phyloP scores from a whole-genome alignment of 176 grass and related monocot species.

The Musa itinerans region DNA sequence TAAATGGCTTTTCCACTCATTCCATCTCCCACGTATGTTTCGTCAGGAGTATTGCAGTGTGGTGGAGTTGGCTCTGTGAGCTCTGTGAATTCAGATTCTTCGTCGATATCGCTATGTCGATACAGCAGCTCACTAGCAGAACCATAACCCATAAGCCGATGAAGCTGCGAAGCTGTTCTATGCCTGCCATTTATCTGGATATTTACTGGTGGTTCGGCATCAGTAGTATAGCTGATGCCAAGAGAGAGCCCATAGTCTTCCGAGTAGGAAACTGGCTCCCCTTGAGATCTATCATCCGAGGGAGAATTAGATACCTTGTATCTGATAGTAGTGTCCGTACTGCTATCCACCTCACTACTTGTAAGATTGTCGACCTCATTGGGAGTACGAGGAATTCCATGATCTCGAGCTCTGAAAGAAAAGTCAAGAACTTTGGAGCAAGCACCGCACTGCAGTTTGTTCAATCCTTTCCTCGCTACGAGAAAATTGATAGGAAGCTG shows the following conservation, averaged over 20 bases:
- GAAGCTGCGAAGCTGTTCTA: constrained; percentile 2
- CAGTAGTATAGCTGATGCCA: neutral
- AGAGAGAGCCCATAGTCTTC: constrained; percentile 3
- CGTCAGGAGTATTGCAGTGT: neutral
- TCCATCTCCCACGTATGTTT: neutral
- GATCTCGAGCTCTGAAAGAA: constrained; percentile 37
- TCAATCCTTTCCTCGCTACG: constrained; percentile 13
- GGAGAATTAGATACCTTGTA: neutral
- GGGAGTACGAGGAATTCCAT: constrained; percentile 1
- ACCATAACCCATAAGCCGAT: constrained; percentile 11
- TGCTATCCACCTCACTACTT: constrained; percentile 1
- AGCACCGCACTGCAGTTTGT: constrained; percentile 53
- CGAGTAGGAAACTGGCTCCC: constrained; percentile 16
- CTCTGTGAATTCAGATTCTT: constrained; percentile 1
- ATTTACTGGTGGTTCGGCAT: neutral
- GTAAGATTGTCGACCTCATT: constrained; percentile 8
- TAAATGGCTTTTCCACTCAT: neutral
- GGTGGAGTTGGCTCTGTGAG: neutral
- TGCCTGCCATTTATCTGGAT: neutral
- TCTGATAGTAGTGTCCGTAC: neutral
- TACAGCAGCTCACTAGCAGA: constrained; percentile 14
- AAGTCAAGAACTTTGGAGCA: constrained; percentile 34
- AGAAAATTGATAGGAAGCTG: constrained; percentile 36
- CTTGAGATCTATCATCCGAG: neutral
- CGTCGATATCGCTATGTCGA: constrained; percentile 2